Conservation (phyloP, 768 basidiomycete genomes). For the Boletus huronensis region DNA sequence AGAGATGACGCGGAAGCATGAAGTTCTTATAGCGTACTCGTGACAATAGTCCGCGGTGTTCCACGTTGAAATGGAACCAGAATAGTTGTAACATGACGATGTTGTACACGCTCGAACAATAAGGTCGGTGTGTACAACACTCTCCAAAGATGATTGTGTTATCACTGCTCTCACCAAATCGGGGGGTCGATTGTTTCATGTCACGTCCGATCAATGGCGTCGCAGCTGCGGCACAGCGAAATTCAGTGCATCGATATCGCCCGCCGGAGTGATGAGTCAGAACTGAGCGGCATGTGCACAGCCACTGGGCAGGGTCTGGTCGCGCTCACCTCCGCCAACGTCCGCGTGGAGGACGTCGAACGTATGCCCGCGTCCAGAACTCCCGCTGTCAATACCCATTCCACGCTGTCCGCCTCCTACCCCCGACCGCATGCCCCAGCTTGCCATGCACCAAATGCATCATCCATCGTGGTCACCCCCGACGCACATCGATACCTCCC, state of each 20-base stretch:
- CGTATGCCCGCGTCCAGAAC: constrained; percentile 10
- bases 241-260: too few species aligned
- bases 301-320: constrained; percentile 4
- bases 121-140: constrained; percentile 17
- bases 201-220: too few species aligned
- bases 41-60: constrained; percentile 15
- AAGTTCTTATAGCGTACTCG: constrained; percentile 17
- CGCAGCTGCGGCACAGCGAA: background rate
- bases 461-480: constrained; percentile 16
- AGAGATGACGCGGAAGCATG: background rate
- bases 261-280: background rate
- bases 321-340: background rate
- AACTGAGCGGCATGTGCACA: constrained; percentile 2
- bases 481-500: constrained; percentile 9
- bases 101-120: constrained; percentile 6
- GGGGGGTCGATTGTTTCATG: background rate
- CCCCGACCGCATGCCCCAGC: background rate
- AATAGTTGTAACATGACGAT: background rate
- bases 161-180: background rate
- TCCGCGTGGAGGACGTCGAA: background rate
- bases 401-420: constrained; percentile 4
- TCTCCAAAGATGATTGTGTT: constrained; percentile 7
- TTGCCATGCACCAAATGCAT: constrained; percentile 12
- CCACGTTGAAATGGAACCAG: background rate
- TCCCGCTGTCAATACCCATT: background rate